Evolutionary conservation across 2,329 filamentous ascomycete species (phyloP), one percentile per base, ranked within the genome.

Genomic region (Zymoseptoria pseudotritici): DNA sequence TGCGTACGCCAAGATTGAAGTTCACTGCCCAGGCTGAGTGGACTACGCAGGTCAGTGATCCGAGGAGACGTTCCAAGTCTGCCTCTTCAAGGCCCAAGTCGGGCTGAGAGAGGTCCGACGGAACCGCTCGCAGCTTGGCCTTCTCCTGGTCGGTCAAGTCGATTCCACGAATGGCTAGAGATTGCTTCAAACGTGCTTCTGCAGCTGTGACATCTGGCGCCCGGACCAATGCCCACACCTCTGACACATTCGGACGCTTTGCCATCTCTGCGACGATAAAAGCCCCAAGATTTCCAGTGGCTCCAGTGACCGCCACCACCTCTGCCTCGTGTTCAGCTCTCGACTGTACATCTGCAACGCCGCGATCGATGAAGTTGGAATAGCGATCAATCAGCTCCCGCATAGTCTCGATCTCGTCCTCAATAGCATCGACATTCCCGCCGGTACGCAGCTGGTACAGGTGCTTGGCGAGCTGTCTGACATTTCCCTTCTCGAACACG

Each of bases 201-300:
- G 74, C 68, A 13, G 70, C 66, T 0, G 74, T 64, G 2, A 72
- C 65, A 10, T 71, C 72, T 0, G 72, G 66, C 2, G 80, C 80
- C 31, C 83, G 77, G 4, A 83, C 78, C 2, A 84, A 75, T 58
- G 79, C 80, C 73, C 81, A 83, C 1, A 85, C 73, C 6, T 73
- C 73, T 4, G 67, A 58, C 5, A 76, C 71, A 31, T 68, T 61
- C 8, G 67, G 57, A 1, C 66, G 66, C 9, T 50, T 59, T 21
- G 72, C 67, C 4, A 77, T 64, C 36, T 75, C 70, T 1, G 71
- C 64, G 1, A 84, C 76, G 1, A 86, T 74, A 64, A 87, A 84
- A 0, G 83, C 78, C 1, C 86, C 86, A 0, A 89, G 76, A 1
- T 85, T 86, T 0, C 86, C 86, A 0, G 86, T 89, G 0, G 82